These are phyloP conservation scores for Gracilaria gracilis DNA, from an alignment of 23 red algal genomes.

Conservation along the genomic window DNA sequence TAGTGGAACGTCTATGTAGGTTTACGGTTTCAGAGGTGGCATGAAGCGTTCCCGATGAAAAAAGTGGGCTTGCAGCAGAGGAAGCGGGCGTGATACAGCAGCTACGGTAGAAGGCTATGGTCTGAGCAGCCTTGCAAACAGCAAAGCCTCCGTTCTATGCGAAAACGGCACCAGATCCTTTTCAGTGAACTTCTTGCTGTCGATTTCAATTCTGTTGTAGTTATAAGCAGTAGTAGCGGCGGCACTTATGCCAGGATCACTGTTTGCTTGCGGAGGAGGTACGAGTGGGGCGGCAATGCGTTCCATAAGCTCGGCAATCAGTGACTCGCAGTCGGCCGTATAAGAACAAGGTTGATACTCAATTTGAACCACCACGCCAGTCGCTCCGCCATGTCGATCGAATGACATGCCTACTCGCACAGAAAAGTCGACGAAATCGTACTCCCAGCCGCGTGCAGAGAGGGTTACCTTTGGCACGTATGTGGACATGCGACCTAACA, in stretches of 20 bases:
- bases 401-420: conserved; percentile 62
- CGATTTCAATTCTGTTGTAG: conserved; percentile 51
- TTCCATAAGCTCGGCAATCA: conserved; percentile 63
- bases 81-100: neutral
- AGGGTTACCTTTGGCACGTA: conserved; percentile 6
- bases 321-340: conserved; percentile 32
- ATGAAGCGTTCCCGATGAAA: neutral
- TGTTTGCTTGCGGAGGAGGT: conserved; percentile 46
- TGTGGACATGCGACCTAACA: conserved; percentile 22
- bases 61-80: neutral
- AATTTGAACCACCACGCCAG: conserved; percentile 61
- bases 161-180: conserved; percentile 65
- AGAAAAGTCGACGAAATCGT: conserved; percentile 54
- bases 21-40: neutral
- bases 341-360: conserved; percentile 56
- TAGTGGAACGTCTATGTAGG: too few species aligned
- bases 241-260: conserved; percentile 43
- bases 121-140: conserved; percentile 47
- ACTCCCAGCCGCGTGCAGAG: conserved; percentile 11
- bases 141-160: conserved; percentile 28
- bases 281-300: conserved; percentile 56
- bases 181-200: conserved; percentile 26
- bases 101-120: neutral
- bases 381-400: conserved; percentile 44
- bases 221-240: conserved; percentile 57